These are phyloP conservation scores for Collybiopsis luxurians DNA, from an alignment of 768 basidiomycete genomes.

Conservation along the genomic window DNA sequence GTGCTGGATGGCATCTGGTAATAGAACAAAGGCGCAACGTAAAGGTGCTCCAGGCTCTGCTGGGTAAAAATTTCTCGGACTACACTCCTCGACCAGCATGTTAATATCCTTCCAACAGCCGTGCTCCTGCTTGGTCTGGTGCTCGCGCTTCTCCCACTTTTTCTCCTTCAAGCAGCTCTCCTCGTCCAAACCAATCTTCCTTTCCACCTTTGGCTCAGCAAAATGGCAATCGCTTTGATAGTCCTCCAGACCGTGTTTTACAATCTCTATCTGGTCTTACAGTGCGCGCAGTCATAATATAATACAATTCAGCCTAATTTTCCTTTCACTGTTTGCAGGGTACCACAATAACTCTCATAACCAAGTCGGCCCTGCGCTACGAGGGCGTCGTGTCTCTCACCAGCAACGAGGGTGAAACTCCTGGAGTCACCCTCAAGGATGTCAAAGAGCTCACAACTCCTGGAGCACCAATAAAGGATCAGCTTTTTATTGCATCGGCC, in stretches of 20 bases:
- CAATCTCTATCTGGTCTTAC: constrained; percentile 68
- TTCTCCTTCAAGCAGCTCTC: constrained; percentile 45
- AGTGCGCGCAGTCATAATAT: constrained; percentile 38
- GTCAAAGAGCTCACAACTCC: constrained; percentile 69
- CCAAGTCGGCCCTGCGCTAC: constrained; percentile 68
- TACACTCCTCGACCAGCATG: neutral
- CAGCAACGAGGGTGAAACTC: constrained; percentile 59
- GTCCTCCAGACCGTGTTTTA: constrained; percentile 56
- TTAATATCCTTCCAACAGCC: constrained; percentile 3
- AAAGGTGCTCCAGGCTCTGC: constrained; percentile 59
- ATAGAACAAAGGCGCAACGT: constrained; percentile 61
- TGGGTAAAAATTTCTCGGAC: constrained; percentile 40
- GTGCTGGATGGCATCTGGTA: constrained; percentile 56
- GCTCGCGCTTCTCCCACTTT: constrained; percentile 71
- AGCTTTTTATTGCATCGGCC: constrained; percentile 63
- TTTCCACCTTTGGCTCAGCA: constrained; percentile 47
- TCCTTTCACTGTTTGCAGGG: constrained; percentile 42
- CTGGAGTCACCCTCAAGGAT: constrained; percentile 74
- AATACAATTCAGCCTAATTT: constrained; percentile 2
- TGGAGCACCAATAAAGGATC: constrained; percentile 68
- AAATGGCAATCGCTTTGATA: constrained; percentile 49
- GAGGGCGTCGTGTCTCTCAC: constrained; percentile 71
- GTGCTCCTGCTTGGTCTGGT: constrained; percentile 58
- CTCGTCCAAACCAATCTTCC: constrained; percentile 33
- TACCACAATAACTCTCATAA: constrained; percentile 72